These are phyloP conservation scores for Dactylis glomerata DNA, from an alignment of 176 grass and related monocot species.

Conservation along the genomic window DNA sequence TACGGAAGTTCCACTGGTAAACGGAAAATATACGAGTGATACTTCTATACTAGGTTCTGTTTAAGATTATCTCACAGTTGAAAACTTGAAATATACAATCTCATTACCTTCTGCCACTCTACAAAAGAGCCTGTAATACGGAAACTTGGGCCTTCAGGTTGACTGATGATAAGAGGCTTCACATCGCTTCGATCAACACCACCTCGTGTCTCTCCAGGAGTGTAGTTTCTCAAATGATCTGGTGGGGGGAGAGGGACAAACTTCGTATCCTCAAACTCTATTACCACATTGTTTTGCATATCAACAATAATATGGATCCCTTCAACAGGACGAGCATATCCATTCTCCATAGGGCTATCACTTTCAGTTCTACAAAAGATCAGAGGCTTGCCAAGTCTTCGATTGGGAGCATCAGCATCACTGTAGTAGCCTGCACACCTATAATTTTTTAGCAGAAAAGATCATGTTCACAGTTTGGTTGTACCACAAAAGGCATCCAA, in stretches of 20 bases:
- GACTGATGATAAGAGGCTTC: constrained; percentile 81
- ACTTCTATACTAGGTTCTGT: neutral
- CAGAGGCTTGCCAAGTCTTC: constrained; percentile 85
- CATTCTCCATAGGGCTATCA: constrained; percentile 97
- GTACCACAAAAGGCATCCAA: neutral
- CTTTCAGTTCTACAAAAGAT: constrained; percentile 99
- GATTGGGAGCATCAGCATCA: constrained; percentile 82
- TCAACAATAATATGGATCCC: constrained; percentile 90
- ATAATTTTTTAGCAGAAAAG: neutral
- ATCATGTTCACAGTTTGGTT: neutral
- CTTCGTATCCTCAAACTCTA: constrained; percentile 97
- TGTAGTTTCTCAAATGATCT: constrained; percentile 97
- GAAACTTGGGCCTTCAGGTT: constrained; percentile 98
- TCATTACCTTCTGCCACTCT: constrained; percentile 97
- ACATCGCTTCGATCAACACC: constrained; percentile 96
- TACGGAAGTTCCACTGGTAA: constrained; percentile 97
- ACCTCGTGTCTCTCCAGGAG: constrained; percentile 96
- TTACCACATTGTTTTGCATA: constrained; percentile 82
- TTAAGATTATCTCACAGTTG: neutral
- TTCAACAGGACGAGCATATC: constrained; percentile 97
- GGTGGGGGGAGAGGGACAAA: constrained; percentile 87
- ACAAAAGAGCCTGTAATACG: constrained; percentile 93
- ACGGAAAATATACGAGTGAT: neutral
- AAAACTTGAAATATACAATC: neutral
- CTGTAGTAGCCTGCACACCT: constrained; percentile 88